Evolutionary conservation across 2,329 filamentous ascomycete genomes (phyloP), one percentile per base, ranked within the genome.

Genomic region (Diplodia scrobiculata): DNA sequence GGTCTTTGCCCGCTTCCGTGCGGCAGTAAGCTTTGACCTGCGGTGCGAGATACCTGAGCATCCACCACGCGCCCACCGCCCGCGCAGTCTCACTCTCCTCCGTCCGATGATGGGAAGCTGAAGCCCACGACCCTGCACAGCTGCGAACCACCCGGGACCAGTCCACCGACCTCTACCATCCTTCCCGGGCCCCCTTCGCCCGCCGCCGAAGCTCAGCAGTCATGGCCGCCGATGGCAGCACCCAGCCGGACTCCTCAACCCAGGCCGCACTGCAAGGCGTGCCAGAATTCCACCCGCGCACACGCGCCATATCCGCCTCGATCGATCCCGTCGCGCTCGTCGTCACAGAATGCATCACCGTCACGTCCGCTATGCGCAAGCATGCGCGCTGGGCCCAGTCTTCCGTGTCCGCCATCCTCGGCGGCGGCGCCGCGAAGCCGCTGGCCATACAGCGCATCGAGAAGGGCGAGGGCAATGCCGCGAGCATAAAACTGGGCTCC

Each of bases 281-380:
- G 36, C 55, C 55, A 14, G 50, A 54, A 21, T 55, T 58, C 47
- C 65, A 55, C 54, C 47, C 53, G 36, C 65, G 62, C 62, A 67
- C 54, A 25, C 62, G 53, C 45, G 45, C 74, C 65, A 79, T 93
- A 36, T 87, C 91, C 38, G 91, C 97, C 69, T 91, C 93, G 51
- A 90, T 97, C 71, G 91, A 97, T 74, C 92, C 93, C 1, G 89
- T 97, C 66, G 93, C 92, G 58, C 83, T 99, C 72, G 92, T 99
- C 70, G 97, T 96, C 69, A 97, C 94, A 79, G 95, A 99, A 88
- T 99, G 95, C 79, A 98, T 98, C 76, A 94, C 93, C 53, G 94
- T 99, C 80, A 98, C 95, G 14, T 97, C 94, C 69, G 92, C 93
- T 68, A 97, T 99, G 86, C 93, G 96, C 74, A 99, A 99, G 81